Evolutionary conservation across 1,284 basidiomycete genomes (phyloP).

Genomic region (Apiotrichum sp.): DNA sequence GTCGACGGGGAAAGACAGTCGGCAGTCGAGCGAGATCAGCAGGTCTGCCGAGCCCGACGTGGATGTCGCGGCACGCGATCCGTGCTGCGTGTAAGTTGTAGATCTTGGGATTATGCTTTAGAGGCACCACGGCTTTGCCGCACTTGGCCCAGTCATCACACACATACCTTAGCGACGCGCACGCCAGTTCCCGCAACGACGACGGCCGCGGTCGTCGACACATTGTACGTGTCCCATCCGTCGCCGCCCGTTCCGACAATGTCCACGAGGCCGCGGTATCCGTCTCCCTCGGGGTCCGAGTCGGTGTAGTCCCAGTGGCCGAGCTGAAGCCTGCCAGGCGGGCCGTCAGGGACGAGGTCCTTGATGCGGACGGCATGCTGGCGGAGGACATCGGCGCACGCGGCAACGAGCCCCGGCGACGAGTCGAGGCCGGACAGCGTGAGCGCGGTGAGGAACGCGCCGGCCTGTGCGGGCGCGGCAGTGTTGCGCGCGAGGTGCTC

Average conservation of each 20-base stretch:
- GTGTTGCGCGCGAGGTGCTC: conserved; percentile 57
- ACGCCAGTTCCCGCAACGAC: conserved; percentile 93
- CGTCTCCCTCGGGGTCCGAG: conserved; percentile 42
- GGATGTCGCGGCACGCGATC: conserved; percentile 87
- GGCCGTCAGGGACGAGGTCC: conserved; percentile 39
- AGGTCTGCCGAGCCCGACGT: conserved; percentile 92
- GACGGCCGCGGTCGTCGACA: conserved; percentile 89
- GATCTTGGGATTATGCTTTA: background rate
- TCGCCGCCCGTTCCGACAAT: conserved; percentile 85
- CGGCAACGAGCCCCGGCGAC: conserved; percentile 66
- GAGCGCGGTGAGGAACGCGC: conserved; percentile 74
- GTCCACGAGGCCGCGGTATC: conserved; percentile 48
- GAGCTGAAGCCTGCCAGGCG: conserved; percentile 6
- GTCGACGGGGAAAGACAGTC: conserved; percentile 63
- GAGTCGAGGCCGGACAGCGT: conserved; percentile 69
- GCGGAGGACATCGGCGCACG: conserved; percentile 67
- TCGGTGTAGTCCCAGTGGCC: conserved; percentile 45
- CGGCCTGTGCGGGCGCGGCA: conserved; percentile 54
- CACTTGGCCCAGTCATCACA: too few species aligned
- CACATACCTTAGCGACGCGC: conserved; percentile 75
- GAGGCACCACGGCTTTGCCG: too few species aligned
- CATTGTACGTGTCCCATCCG: conserved; percentile 95
- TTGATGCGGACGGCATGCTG: conserved; percentile 56
- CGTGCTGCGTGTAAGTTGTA: conserved; percentile 60
- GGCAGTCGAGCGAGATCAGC: conserved; percentile 75